phyloP scores from a whole-genome alignment of 1,139 yeast genomes.

The Nakaseomyces bracarensis region DNA sequence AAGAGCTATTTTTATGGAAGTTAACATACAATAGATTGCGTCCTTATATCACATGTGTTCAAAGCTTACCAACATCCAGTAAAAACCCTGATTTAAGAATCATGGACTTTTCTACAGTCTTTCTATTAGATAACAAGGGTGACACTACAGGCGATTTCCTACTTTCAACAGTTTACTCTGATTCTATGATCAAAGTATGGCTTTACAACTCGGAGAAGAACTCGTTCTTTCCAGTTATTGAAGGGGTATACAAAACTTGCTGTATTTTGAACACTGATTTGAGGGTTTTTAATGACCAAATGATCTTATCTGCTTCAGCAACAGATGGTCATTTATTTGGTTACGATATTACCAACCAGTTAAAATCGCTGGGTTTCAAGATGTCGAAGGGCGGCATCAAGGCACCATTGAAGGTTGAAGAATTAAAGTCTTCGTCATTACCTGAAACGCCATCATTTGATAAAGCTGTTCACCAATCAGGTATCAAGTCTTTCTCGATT shows the following conservation, averaged over 20 bases:
- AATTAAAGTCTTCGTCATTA: neutral
- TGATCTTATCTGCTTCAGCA: conserved; percentile 49
- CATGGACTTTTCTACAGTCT: conserved; percentile 64
- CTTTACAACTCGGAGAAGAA: conserved; percentile 36
- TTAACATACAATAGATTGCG: conserved; percentile 33
- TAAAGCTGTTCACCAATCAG: conserved; percentile 61
- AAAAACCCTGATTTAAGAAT: conserved; percentile 74
- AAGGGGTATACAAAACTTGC: conserved; percentile 57
- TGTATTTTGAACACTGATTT: conserved; percentile 62
- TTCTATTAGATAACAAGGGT: conserved; percentile 22
- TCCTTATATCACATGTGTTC: conserved; percentile 41
- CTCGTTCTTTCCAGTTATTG: conserved; percentile 39
- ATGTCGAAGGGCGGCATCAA: neutral
- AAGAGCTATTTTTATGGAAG: conserved; percentile 79
- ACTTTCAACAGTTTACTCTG: conserved; percentile 70
- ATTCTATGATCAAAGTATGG: conserved; percentile 69
- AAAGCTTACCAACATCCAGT: conserved; percentile 41
- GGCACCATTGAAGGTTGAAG: neutral
- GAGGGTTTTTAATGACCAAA: conserved; percentile 29
- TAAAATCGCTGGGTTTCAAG: conserved; percentile 17
- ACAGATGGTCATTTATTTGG: conserved; percentile 74
- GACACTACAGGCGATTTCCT: conserved; percentile 33
- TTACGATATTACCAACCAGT: conserved; percentile 42
- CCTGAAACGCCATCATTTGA: neutral
- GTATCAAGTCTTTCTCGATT: conserved; percentile 50